Conservation (phyloP, 2,329 filamentous ascomycete species). For the Hypomyces perniciosus region DNA sequence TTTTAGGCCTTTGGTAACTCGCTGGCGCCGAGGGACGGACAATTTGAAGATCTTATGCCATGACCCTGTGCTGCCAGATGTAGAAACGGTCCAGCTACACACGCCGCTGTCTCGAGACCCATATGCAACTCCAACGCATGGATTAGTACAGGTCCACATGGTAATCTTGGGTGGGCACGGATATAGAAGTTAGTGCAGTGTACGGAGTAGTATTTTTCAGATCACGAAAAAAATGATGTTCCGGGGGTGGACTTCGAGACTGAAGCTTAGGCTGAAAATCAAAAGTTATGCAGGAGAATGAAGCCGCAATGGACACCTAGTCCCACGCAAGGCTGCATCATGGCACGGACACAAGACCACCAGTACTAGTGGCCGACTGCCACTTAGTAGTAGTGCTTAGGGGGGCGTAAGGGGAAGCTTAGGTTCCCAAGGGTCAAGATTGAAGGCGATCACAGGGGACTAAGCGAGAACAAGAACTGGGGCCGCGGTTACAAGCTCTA, state of each 20-base stretch:
- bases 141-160: neutral
- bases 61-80: conserved; percentile 43
- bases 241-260: neutral
- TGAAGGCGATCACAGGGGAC: neutral
- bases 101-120: conserved; percentile 13
- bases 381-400: neutral
- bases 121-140: conserved; percentile 14
- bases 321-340: neutral
- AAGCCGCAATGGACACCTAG: neutral
- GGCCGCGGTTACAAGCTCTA: neutral
- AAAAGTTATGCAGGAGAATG: neutral
- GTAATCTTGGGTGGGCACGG: neutral
- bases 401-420: neutral
- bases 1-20: conserved; percentile 24
- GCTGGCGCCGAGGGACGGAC: conserved; percentile 47
- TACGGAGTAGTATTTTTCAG: no score
- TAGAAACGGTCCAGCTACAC: conserved; percentile 40
- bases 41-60: conserved; percentile 57
- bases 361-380: neutral
- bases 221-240: neutral
- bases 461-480: neutral
- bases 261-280: neutral
- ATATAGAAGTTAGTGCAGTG: neutral
- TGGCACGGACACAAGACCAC: neutral
- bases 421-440: neutral